A percentile compares a stretch with the other conserved stretches of the same genome.
These are phyloP conservation scores for Populus euphratica DNA, from an alignment of 345 rosid species.

Conservation along the genomic window DNA sequence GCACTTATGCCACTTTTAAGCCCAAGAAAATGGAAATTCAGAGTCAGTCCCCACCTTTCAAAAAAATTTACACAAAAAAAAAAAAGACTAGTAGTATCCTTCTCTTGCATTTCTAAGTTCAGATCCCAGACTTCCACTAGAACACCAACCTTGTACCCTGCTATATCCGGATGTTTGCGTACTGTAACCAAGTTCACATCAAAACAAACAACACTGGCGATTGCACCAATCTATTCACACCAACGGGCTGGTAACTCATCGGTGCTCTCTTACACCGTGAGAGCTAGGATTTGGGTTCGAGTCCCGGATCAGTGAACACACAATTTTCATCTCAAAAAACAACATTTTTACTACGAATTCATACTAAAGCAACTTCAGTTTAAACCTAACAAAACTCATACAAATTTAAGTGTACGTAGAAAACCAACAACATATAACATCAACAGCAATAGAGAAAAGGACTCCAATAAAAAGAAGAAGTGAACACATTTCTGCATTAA, in stretches of 20 bases:
- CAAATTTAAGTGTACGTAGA: not conserved
- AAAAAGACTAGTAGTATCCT: not conserved
- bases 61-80: no score
- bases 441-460: not conserved
- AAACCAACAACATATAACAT: not conserved
- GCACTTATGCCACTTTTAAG: no score
- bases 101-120: not conserved
- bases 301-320: not conserved
- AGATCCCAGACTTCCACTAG: not conserved
- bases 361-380: not conserved
- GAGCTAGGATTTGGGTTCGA: not conserved
- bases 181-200: not conserved
- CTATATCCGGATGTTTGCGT: not conserved
- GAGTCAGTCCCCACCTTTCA: not conserved
- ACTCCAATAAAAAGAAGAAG: not conserved
- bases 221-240: not conserved
- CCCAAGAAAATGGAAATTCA: not conserved
- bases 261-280: not conserved
- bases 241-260: not conserved
- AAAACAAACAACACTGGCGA: not conserved
- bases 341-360: not conserved
- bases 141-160: not conserved
- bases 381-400: not conserved
- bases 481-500: not conserved
- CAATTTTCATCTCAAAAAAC: not conserved